Evolutionary conservation across 129 eudicot genomes (phyloP).

Genomic region (Lactuca sativa): DNA sequence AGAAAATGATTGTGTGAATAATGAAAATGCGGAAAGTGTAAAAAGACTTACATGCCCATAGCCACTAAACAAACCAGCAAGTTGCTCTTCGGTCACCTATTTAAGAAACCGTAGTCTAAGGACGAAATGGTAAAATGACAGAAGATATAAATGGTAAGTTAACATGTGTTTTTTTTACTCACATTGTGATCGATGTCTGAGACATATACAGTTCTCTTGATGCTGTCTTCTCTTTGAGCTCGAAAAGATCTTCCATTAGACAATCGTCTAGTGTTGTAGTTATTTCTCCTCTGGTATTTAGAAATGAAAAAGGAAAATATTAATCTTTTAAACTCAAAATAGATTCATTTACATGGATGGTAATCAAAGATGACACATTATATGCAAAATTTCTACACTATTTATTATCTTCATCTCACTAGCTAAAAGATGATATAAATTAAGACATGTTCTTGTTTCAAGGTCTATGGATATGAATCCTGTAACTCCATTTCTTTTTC

Average conservation of each 20-base stretch:
- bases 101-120: conserved; percentile 17
- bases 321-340: not conserved
- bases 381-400: not conserved
- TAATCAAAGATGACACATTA: no score
- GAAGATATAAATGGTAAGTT: conserved; percentile 1
- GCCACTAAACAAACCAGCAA: conserved; percentile 80
- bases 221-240: conserved; percentile 97
- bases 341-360: no score
- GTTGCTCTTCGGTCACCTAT: conserved; percentile 94
- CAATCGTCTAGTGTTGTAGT: conserved; percentile 56
- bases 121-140: not conserved
- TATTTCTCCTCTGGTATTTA: conserved; percentile 61
- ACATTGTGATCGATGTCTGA: conserved; percentile 91
- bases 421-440: not conserved
- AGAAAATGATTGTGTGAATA: not conserved
- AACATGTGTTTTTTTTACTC: conserved; percentile 29
- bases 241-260: conserved; percentile 59
- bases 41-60: conserved; percentile 80
- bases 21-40: not conserved
- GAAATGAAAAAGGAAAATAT: not conserved
- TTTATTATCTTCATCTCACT: not conserved
- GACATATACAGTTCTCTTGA: conserved; percentile 88
- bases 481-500: conserved; percentile 4
- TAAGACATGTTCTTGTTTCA: not conserved
- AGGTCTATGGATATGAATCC: not conserved